These are phyloP conservation scores for Paramecium primaurelia DNA, from an alignment of 73 alveolate genomes.

Conservation along the genomic window DNA sequence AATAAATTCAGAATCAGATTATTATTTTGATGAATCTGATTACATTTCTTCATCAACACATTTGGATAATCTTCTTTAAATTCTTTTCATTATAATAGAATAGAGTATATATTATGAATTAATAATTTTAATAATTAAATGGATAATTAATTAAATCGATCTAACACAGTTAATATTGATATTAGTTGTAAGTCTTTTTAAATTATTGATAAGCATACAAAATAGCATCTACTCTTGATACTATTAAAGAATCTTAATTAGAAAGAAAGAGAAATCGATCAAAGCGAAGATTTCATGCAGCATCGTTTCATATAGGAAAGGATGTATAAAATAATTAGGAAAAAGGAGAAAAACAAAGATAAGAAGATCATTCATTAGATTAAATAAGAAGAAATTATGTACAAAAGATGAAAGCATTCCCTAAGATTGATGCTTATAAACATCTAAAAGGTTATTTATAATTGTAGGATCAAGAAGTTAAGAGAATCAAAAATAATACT, in stretches of 20 bases:
- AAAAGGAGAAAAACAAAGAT: not conserved
- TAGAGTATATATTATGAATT: not conserved
- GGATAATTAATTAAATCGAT: slow-evolving; percentile 9
- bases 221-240: not conserved
- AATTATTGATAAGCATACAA: not conserved
- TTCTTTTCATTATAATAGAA: not conserved
- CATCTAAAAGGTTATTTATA: slow-evolving; percentile 38
- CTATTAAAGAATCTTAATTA: not conserved
- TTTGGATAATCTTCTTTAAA: not conserved
- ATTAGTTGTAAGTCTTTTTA: not conserved
- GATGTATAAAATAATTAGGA: not conserved
- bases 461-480: slow-evolving; percentile 16
- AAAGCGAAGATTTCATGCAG: not conserved
- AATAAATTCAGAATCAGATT: slow-evolving; percentile 8
- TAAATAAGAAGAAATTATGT: slow-evolving; percentile 9
- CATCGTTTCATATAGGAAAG: not conserved
- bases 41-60: not conserved
- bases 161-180: slow-evolving; percentile 23
- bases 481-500: not conserved
- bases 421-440: slow-evolving; percentile 19
- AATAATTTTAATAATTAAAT: not conserved
- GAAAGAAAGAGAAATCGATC: not conserved
- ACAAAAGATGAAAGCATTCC: slow-evolving; percentile 15
- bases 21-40: not conserved
- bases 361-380: slow-evolving; percentile 30